Evolutionary conservation across 139 green algal genomes (phyloP), one percentile per base, ranked within the genome.

Genomic region (Coelastrella sp.): DNA sequence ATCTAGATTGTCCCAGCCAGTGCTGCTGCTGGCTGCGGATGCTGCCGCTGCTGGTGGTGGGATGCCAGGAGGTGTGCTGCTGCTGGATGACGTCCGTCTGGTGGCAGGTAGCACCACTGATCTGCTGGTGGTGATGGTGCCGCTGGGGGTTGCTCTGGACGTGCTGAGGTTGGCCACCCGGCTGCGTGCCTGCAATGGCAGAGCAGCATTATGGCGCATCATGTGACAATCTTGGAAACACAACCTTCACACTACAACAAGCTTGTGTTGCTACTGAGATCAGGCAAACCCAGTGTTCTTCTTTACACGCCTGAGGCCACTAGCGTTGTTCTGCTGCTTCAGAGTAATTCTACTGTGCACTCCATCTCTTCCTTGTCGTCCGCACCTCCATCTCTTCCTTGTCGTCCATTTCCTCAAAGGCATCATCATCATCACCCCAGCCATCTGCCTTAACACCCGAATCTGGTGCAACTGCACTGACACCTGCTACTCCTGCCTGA

Each of bases 361-460:
- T 10, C 80, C 7, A 75, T 65, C 22, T 84, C 76, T 6, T 90
- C 87, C 20, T 84, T 84, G 10, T 90, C 76, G 8, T 0, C 19
- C 78, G 5, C 76, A 92, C 86, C 90, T 93, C 89, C 35, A 75
- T 65, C 22, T 84, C 76, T 6, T 90, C 87, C 20, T 84, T 84
- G 10, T 90, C 76, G 8, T 61, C n/a, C 14, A 63, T 68, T 35
- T 86, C 87, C 11, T 65, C 22, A 56, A 25, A n/a, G 6, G 72
- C 85, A 15, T 90, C 87, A 90, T 80, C 74, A 8, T 93, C 87
- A 5, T 91, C 81, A 25, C 89, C 91, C 84, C 84, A 91, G 6
- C 91, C 91, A 73, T 89, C 88, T 4, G 74, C 58, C 20, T 22
- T 20, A 8, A 8, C 20, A 9, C 74, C 58, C 19, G 3, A 35